A percentile compares a stretch with the other conserved stretches of the same genome.
These are phyloP conservation scores for Curvularia sp. DNA, from an alignment of 2,329 filamentous ascomycete genomes.

Conservation along the genomic window DNA sequence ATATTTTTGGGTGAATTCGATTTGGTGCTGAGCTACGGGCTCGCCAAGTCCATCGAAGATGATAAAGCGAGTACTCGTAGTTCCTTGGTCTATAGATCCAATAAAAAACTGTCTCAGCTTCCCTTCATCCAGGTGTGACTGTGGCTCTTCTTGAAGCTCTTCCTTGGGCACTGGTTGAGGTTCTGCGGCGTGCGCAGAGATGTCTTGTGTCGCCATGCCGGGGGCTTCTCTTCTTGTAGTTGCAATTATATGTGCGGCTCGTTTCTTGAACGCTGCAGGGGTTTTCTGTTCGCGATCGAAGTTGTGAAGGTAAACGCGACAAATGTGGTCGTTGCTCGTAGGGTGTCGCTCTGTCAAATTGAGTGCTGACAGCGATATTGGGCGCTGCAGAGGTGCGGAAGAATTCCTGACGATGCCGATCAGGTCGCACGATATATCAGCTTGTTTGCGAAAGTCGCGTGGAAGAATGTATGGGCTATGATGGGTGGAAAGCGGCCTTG, in stretches of 20 bases:
- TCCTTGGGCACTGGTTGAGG: slow-evolving; percentile 47
- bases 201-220: slow-evolving; percentile 41
- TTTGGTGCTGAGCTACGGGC: slow-evolving; percentile 82
- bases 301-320: slow-evolving; percentile 20
- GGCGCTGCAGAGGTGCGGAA: slow-evolving; percentile 11
- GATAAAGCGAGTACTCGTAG: slow-evolving; percentile 86
- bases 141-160: slow-evolving; percentile 28
- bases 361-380: slow-evolving; percentile 3
- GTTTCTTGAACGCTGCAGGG: slow-evolving; percentile 18
- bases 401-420: slow-evolving; percentile 15
- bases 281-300: slow-evolving; percentile 27
- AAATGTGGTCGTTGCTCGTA: slow-evolving; percentile 20
- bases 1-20: slow-evolving; percentile 85
- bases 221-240: not conserved
- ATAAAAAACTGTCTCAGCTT: slow-evolving; percentile 69
- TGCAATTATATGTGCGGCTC: slow-evolving; percentile 2
- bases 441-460: slow-evolving; percentile 8
- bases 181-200: slow-evolving; percentile 35
- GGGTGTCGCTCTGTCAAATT: slow-evolving; percentile 1
- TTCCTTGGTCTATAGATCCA: slow-evolving; percentile 89
- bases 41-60: slow-evolving; percentile 84
- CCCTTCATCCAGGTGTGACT: slow-evolving; percentile 42
- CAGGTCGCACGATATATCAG: not conserved
- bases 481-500: slow-evolving; percentile 23
- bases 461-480: slow-evolving; percentile 4